Conservation (phyloP, 1,284 basidiomycete species). For the Cryptococcus floricola region DNA sequence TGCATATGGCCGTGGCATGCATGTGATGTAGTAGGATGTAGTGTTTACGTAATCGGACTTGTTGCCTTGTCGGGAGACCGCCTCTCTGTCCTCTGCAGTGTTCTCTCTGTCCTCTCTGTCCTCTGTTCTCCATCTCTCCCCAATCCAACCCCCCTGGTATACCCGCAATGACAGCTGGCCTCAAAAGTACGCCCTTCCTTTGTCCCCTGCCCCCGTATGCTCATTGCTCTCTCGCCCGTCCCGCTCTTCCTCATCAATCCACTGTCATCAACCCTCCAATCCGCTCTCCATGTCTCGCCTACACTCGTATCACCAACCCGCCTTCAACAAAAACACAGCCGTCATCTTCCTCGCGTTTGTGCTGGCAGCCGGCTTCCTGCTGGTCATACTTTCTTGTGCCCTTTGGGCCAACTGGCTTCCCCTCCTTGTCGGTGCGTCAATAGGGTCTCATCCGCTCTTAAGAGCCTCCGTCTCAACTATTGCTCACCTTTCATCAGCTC, state of each 20-base stretch:
- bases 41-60: too few relatives aligned
- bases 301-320: not conserved
- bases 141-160: too few relatives aligned
- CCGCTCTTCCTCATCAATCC: not conserved
- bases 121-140: too few relatives aligned
- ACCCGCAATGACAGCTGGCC: slow-evolving; percentile 30
- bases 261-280: not conserved
- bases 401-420: slow-evolving; percentile 97
- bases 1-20: too few relatives aligned
- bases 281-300: not conserved
- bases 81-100: too few relatives aligned
- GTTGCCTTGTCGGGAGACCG: too few relatives aligned
- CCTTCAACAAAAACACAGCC: slow-evolving; percentile 53
- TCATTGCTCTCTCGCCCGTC: slow-evolving; percentile 2
- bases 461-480: not conserved
- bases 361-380: slow-evolving; percentile 90
- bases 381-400: slow-evolving; percentile 97
- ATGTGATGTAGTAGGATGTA: too few relatives aligned
- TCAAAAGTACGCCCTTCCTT: slow-evolving; percentile 33
- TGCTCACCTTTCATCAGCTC: slow-evolving; percentile 55
- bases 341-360: slow-evolving; percentile 94
- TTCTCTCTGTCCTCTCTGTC: too few relatives aligned
- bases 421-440: slow-evolving; percentile 80
- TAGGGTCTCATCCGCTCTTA: not conserved
- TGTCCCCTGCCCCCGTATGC: not conserved